Percentiles rank a stretch among this genome's conserved stretches.
Conservation (phyloP, 305 asterid genomes). For the Fraxinus albicans region DNA sequence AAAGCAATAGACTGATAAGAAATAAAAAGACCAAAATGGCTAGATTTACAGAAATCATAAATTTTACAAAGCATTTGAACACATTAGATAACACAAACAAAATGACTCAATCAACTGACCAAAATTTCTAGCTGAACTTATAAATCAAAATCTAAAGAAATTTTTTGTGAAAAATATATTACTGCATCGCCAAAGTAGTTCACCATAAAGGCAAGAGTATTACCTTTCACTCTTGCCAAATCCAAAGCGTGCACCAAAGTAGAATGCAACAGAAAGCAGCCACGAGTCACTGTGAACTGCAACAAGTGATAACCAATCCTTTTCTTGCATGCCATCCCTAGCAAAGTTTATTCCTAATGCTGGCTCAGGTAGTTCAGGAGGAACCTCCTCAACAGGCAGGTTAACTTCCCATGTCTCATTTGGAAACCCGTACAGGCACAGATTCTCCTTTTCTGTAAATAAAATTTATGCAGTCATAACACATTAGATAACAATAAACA, state of each 20-base stretch:
- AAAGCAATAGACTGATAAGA: background rate
- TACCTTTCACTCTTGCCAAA: conserved; percentile 81
- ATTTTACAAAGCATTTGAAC: background rate
- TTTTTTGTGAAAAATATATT: background rate
- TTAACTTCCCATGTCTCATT: conserved; percentile 79
- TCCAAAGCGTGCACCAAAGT: conserved; percentile 78
- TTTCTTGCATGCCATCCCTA: conserved; percentile 72
- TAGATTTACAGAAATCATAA: background rate
- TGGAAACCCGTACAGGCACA: conserved; percentile 78
- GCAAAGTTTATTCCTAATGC: conserved; percentile 83
- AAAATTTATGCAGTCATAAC: conserved; percentile 1
- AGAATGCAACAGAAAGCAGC: conserved; percentile 82
- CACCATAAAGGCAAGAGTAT: background rate
- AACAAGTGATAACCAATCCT: conserved; percentile 76
- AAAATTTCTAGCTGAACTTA: background rate
- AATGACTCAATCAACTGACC: background rate
- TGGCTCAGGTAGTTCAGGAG: conserved; percentile 92
- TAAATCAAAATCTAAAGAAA: background rate
- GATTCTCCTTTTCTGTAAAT: conserved; percentile 62
- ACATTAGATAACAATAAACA: background rate
- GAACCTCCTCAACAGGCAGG: conserved; percentile 83
- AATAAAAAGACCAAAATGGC: background rate
- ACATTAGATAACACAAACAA: background rate
- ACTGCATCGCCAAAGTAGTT: conserved; percentile 9
- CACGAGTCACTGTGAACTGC: conserved; percentile 92